Percentiles rank a stretch among this genome's conserved stretches.
phyloP scores from a whole-genome alignment of 108 stramenopile genomes.

The Craspedostauros australis region DNA sequence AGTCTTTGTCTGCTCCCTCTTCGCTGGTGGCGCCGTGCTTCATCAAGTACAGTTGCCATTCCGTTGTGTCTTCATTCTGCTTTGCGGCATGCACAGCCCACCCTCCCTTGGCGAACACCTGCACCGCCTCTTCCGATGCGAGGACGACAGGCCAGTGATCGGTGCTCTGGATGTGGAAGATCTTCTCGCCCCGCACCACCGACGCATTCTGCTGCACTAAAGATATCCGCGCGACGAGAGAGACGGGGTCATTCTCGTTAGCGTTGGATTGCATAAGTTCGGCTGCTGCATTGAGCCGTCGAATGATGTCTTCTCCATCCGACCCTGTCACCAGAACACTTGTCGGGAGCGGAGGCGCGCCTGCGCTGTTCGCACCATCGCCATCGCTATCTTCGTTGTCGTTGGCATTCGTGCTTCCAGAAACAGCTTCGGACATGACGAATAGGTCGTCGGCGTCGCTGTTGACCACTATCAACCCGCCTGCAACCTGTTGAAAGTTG shows the following conservation, averaged over 20 bases:
- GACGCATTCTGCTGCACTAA: constrained; percentile 4
- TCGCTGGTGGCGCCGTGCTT: constrained; percentile 12
- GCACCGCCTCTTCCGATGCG: constrained; percentile 22
- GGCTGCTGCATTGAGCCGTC: background rate
- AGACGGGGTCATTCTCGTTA: constrained; percentile 2
- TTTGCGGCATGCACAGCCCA: constrained; percentile 63
- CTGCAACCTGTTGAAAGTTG: constrained; percentile 30
- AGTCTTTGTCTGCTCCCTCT: background rate
- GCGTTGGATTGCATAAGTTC: constrained; percentile 6
- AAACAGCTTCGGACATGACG: constrained; percentile 55
- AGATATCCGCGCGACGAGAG: constrained; percentile 16
- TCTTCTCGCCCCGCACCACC: background rate
- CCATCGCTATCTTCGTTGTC: no score
- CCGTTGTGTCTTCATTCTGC: background rate
- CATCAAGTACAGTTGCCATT: constrained; percentile 61
- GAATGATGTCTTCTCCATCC: constrained; percentile 49
- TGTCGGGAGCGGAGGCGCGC: constrained; percentile 29
- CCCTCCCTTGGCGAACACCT: constrained; percentile 41
- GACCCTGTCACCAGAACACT: constrained; percentile 55
- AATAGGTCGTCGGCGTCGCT: constrained; percentile 54
- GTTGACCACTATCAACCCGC: constrained; percentile 63
- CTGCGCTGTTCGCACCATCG: constrained; percentile 4
- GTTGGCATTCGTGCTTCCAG: background rate
- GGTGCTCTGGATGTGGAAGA: background rate
- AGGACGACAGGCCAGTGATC: constrained; percentile 41